Evolutionary conservation across 1,139 yeast genomes (phyloP).

Genomic region (Diutina pseudorugosa): DNA sequence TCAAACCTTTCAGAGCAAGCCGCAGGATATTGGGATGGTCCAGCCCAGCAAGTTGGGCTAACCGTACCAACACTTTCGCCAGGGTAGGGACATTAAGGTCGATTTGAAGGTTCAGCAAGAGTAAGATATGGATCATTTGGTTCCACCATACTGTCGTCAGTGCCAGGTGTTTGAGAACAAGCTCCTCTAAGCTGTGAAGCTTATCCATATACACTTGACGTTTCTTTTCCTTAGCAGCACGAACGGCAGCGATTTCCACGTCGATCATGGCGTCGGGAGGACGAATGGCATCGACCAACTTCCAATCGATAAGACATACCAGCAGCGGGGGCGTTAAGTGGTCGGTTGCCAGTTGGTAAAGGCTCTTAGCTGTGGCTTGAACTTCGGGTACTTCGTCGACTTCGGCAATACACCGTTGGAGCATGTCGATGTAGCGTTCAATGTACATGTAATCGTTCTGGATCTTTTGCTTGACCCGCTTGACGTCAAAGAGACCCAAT

Average conservation of each 20-base stretch:
- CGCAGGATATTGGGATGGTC: slow-evolving; percentile 67
- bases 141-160: slow-evolving; percentile 58
- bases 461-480: slow-evolving; percentile 41
- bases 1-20: slow-evolving; percentile 50
- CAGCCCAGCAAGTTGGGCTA: slow-evolving; percentile 44
- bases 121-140: slow-evolving; percentile 39
- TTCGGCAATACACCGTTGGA: slow-evolving; percentile 45
- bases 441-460: slow-evolving; percentile 47
- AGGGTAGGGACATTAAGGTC: slow-evolving; percentile 40
- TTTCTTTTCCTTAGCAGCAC: slow-evolving; percentile 47
- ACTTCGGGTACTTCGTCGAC: slow-evolving; percentile 39
- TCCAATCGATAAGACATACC: slow-evolving; percentile 41
- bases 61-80: slow-evolving; percentile 28
- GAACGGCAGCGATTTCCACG: slow-evolving; percentile 42
- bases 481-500: slow-evolving; percentile 41
- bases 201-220: slow-evolving; percentile 29
- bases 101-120: slow-evolving; percentile 43
- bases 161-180: slow-evolving; percentile 26
- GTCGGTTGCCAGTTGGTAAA: slow-evolving; percentile 35
- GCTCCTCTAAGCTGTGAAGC: slow-evolving; percentile 29
- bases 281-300: slow-evolving; percentile 36
- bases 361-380: slow-evolving; percentile 35
- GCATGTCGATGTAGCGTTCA: slow-evolving; percentile 30
- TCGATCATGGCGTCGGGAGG: slow-evolving; percentile 54
- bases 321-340: slow-evolving; percentile 46